phyloP scores from a whole-genome alignment of 306 rosid genomes.

The Biancaea sappan region DNA sequence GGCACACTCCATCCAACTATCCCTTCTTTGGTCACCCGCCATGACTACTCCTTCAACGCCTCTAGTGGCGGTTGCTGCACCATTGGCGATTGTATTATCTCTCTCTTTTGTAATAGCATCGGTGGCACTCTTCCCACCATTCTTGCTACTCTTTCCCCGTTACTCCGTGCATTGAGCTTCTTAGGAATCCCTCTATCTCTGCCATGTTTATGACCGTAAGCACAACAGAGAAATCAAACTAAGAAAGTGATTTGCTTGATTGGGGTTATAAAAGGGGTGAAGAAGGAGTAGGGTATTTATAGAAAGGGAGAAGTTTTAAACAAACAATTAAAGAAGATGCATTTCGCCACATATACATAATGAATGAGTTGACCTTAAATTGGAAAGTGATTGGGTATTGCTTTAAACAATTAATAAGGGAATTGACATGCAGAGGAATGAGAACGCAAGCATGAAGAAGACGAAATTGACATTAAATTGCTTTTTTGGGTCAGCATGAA shows the following conservation, averaged over 20 bases:
- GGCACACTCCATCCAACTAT: slow-evolving; percentile 61
- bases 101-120: slow-evolving; percentile 79
- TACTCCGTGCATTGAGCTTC: slow-evolving; percentile 95
- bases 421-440: too few species aligned
- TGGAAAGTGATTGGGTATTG: too few species aligned
- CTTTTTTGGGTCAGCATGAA: too few species aligned
- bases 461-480: too few species aligned
- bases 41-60: slow-evolving; percentile 82
- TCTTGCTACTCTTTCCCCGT: slow-evolving; percentile 78
- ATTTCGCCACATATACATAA: not conserved
- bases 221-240: too few species aligned
- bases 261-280: too few species aligned
- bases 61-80: slow-evolving; percentile 80
- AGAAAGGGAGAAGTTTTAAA: too few species aligned
- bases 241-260: not conserved
- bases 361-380: too few species aligned
- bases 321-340: too few species aligned
- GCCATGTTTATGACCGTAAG: slow-evolving; percentile 25
- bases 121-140: slow-evolving; percentile 92
- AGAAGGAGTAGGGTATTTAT: too few species aligned
- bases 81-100: slow-evolving; percentile 89
- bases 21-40: slow-evolving; percentile 95
- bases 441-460: too few species aligned
- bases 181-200: slow-evolving; percentile 61
- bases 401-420: too few species aligned